A percentile compares a stretch with the other conserved stretches of the same genome.
phyloP scores from a whole-genome alignment of 2,329 filamentous ascomycete genomes.

The Daldinia sp. region DNA sequence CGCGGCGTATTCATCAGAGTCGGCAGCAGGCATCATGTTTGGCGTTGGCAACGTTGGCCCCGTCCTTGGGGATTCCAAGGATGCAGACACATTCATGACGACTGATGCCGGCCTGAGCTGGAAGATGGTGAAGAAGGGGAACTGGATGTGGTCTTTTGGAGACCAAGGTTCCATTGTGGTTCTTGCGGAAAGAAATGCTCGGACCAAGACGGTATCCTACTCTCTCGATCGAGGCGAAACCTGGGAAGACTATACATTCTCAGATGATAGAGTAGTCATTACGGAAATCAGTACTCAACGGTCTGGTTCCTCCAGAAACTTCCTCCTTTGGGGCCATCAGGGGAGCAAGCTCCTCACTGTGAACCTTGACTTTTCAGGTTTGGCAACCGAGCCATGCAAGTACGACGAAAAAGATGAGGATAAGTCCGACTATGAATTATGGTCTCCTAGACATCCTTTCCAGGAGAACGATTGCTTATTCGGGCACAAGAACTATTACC shows the following conservation, averaged over 20 bases:
- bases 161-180: slow-evolving; percentile 94
- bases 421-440: slow-evolving; percentile 80
- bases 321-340: slow-evolving; percentile 83
- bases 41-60: slow-evolving; percentile 89
- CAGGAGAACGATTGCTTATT: slow-evolving; percentile 86
- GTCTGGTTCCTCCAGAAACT: slow-evolving; percentile 89
- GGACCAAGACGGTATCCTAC: slow-evolving; percentile 76
- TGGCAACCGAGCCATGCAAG: slow-evolving; percentile 77
- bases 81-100: slow-evolving; percentile 91
- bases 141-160: slow-evolving; percentile 92
- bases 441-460: slow-evolving; percentile 85
- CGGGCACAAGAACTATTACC: slow-evolving; percentile 86
- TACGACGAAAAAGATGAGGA: slow-evolving; percentile 65
- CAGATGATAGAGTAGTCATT: slow-evolving; percentile 74
- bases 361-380: slow-evolving; percentile 87
- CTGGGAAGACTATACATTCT: slow-evolving; percentile 81
- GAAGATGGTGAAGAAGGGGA: slow-evolving; percentile 85
- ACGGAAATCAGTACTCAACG: slow-evolving; percentile 86
- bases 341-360: slow-evolving; percentile 72
- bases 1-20: slow-evolving; percentile 87
- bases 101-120: slow-evolving; percentile 89
- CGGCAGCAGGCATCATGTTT: slow-evolving; percentile 90
- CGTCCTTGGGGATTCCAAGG: slow-evolving; percentile 69
- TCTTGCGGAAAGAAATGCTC: slow-evolving; percentile 75
- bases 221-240: slow-evolving; percentile 80